Evolutionary conservation across 495 filamentous ascomycete genomes (phyloP).

Genomic region (Aspergillus conjunctus): DNA sequence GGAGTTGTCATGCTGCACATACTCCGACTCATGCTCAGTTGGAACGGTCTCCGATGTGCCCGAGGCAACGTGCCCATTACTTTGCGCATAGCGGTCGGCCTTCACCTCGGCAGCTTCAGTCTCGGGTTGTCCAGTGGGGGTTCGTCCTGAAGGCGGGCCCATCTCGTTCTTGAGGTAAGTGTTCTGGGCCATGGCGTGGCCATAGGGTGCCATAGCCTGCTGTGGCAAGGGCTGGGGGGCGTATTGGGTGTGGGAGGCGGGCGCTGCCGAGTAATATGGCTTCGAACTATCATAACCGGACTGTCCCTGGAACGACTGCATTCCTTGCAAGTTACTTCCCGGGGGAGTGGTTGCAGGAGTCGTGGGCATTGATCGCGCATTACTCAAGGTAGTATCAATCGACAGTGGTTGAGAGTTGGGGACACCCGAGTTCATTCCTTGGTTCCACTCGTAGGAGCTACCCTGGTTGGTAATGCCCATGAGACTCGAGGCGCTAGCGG

Average conservation of each 20-base stretch:
- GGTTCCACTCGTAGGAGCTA: slow-evolving; percentile 75
- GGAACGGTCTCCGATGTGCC: slow-evolving; percentile 71
- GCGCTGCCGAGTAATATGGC: slow-evolving; percentile 77
- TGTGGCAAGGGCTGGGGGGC: slow-evolving; percentile 61
- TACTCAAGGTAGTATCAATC: slow-evolving; percentile 81
- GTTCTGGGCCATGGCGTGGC: slow-evolving; percentile 53
- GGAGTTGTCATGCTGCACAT: slow-evolving; percentile 69
- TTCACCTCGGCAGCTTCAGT: slow-evolving; percentile 70
- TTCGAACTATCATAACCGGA: slow-evolving; percentile 78
- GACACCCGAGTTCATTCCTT: slow-evolving; percentile 63
- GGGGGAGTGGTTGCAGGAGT: slow-evolving; percentile 95
- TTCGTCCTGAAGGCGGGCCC: slow-evolving; percentile 76
- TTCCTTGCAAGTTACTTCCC: slow-evolving; percentile 70
- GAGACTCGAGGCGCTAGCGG: slow-evolving; percentile 86
- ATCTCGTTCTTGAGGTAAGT: slow-evolving; percentile 89
- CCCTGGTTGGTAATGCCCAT: slow-evolving; percentile 78
- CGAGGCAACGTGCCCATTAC: slow-evolving; percentile 56
- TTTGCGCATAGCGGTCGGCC: slow-evolving; percentile 60
- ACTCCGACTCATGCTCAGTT: slow-evolving; percentile 73
- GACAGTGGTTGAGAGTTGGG: slow-evolving; percentile 73
- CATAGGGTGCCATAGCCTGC: slow-evolving; percentile 72
- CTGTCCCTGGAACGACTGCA: slow-evolving; percentile 72
- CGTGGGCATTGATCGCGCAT: slow-evolving; percentile 85
- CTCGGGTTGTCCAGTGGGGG: slow-evolving; percentile 54
- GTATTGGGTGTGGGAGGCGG: slow-evolving; percentile 70